phyloP scores from a whole-genome alignment of 1,139 yeast species.

The Suhomyces panamericanus region DNA sequence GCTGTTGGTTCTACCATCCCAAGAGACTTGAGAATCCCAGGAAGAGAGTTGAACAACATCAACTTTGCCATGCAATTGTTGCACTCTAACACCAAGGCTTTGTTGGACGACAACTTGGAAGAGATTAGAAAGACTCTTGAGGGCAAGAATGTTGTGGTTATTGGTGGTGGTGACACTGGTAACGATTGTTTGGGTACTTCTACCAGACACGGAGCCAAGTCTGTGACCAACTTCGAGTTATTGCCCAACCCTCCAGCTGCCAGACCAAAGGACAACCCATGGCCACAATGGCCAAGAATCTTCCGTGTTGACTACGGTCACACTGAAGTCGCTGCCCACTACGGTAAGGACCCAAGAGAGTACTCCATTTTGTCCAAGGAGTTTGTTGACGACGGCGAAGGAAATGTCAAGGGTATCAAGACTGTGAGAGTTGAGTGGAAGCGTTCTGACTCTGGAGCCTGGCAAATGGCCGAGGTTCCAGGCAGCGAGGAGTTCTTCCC shows the following conservation, averaged over 20 bases:
- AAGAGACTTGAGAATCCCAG: slow-evolving; percentile 91
- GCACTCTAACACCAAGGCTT: slow-evolving; percentile 85
- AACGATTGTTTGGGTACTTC: slow-evolving; percentile 98
- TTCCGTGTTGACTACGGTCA: slow-evolving; percentile 98
- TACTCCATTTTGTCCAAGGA: slow-evolving; percentile 94
- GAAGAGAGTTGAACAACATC: slow-evolving; percentile 86
- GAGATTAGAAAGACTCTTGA: slow-evolving; percentile 68
- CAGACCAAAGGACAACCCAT: slow-evolving; percentile 94
- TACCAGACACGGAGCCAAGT: slow-evolving; percentile 94
- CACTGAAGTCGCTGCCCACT: slow-evolving; percentile 89
- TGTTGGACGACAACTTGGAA: slow-evolving; percentile 78
- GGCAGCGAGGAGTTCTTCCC: slow-evolving; percentile 92
- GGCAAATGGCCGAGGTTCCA: slow-evolving; percentile 99
- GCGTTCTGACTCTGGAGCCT: slow-evolving; percentile 90
- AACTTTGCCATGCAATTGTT: slow-evolving; percentile 93
- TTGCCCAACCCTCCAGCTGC: slow-evolving; percentile 87
- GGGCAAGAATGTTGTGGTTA: slow-evolving; percentile 91
- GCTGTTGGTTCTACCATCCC: slow-evolving; percentile 98
- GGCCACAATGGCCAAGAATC: slow-evolving; percentile 99
- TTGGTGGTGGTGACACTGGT: slow-evolving; percentile 99
- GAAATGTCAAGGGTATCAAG: slow-evolving; percentile 89
- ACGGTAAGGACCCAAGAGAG: slow-evolving; percentile 97
- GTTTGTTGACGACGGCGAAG: slow-evolving; percentile 91
- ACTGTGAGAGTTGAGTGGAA: slow-evolving; percentile 99
- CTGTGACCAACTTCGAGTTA: slow-evolving; percentile 93